Evolutionary conservation across 75 land plant species (phyloP), one percentile per base, ranked within the genome.

Genomic region (Ceratopteris richardii): DNA sequence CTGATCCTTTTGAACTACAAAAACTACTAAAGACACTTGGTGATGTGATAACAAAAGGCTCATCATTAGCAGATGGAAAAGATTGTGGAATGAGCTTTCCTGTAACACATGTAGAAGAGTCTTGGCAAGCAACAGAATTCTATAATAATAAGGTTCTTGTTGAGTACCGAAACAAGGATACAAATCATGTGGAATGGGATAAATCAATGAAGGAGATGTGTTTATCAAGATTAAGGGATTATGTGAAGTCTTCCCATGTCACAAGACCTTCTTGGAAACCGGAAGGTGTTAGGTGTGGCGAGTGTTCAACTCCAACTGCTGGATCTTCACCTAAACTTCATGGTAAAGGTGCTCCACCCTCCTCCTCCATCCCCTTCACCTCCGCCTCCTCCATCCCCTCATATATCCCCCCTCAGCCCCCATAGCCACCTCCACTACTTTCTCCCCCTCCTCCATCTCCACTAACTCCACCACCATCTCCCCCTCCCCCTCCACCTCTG

Each of bases 51-150:
- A 52, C 57, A 24, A 94, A 90, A 66, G 98, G 96, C 56, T 67
- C 72, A 72, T 40, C 82, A 14, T 62, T 90, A 76, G 79, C 91
- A 51, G 96, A 83, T 66, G 98, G 98, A 36, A 81, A 73, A 59
- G 37, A 3, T 55, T 16, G 57, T 88, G 98, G 98, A 23, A 69
- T 94, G 88, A 89, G 91, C 65, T 69, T 88, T 44, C 98, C 98
- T 56, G 85, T 69, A 44, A 76, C 90, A 40, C 98, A 89, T 56
- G 91, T 94, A 42, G 98, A 94, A 76, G 98, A 94, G 71, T 79
- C 92, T 65, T 94, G 98, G 98, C 91, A 94, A 64, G 75, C 84
- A 70, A 87, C 98, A 56, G 98, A 93, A 56, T 93, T 89, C 60
- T 93, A 93, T 67, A 82, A 77, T 58, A 93, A 93, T 69, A 93